Percentiles rank a stretch among this genome's conserved stretches.
Evolutionary conservation across 805 yeast genomes (phyloP).

Genomic region (Metschnikowia continentalis): DNA sequence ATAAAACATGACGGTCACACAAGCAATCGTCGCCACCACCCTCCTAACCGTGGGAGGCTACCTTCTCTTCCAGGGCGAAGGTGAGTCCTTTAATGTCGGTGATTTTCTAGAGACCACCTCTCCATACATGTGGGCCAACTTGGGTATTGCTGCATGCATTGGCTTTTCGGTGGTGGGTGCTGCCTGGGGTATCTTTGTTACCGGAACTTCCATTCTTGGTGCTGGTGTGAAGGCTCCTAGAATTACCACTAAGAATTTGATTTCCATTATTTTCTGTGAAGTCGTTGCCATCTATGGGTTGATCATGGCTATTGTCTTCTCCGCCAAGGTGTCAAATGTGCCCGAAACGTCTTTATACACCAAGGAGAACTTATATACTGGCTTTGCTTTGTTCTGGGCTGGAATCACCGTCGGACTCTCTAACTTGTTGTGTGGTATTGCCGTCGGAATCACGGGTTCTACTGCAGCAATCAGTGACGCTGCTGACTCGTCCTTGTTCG

Average conservation of each 20-base stretch:
- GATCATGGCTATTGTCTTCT: slow-evolving; percentile 95
- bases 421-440: slow-evolving; percentile 92
- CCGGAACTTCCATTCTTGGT: slow-evolving; percentile 91
- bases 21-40: slow-evolving; percentile 28
- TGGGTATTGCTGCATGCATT: slow-evolving; percentile 87
- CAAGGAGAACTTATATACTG: slow-evolving; percentile 88
- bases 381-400: slow-evolving; percentile 96
- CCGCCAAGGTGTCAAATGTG: slow-evolving; percentile 76
- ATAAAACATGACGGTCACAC: slow-evolving; percentile 17
- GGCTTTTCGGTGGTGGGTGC: slow-evolving; percentile 96
- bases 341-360: slow-evolving; percentile 62
- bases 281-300: slow-evolving; percentile 98
- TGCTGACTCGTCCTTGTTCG: slow-evolving; percentile 91
- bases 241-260: slow-evolving; percentile 94
- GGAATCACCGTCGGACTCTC: slow-evolving; percentile 93
- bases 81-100: slow-evolving; percentile 90
- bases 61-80: slow-evolving; percentile 85
- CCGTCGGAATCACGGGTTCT: slow-evolving; percentile 96
- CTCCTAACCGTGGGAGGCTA: slow-evolving; percentile 45
- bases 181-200: slow-evolving; percentile 97
- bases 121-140: slow-evolving; percentile 94
- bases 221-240: slow-evolving; percentile 98
- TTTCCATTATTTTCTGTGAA: slow-evolving; percentile 96
- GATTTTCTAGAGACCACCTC: slow-evolving; percentile 78
- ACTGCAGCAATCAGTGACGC: slow-evolving; percentile 99